phyloP scores from a whole-genome alignment of 192 early-diverging fungal species.

The Backusella sp. region DNA sequence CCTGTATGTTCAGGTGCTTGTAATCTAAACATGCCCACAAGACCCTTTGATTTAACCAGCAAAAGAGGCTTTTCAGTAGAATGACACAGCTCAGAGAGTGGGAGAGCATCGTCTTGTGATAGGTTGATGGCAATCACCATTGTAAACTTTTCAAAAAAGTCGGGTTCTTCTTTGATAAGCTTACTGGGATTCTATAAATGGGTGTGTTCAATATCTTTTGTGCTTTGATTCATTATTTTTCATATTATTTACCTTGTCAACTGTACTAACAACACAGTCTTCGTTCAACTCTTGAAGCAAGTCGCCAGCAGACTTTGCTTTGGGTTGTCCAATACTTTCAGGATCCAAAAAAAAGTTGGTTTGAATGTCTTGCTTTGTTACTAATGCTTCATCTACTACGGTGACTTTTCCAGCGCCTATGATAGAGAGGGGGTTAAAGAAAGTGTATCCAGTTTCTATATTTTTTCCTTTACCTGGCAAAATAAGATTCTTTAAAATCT shows the following conservation, averaged over 20 bases:
- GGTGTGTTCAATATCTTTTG: background rate
- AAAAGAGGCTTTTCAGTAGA: conserved; percentile 64
- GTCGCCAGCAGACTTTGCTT: conserved; percentile 60
- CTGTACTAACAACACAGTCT: conserved; percentile 66
- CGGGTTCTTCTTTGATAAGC: conserved; percentile 46
- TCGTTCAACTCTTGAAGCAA: conserved; percentile 86
- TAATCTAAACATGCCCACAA: conserved; percentile 74
- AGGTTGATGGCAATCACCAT: conserved; percentile 78
- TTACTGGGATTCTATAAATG: conserved; percentile 39
- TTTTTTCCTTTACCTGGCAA: conserved; percentile 72
- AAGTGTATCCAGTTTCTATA: background rate
- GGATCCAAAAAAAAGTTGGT: conserved; percentile 92
- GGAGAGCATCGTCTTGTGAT: conserved; percentile 48
- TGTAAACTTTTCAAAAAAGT: conserved; percentile 67
- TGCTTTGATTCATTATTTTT: background rate
- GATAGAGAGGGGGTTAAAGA: too few species aligned
- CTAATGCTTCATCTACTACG: conserved; percentile 72
- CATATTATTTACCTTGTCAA: conserved; percentile 53
- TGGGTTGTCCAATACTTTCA: conserved; percentile 59
- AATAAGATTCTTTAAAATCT: conserved; percentile 93
- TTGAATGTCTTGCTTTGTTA: conserved; percentile 69
- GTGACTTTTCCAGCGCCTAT: conserved; percentile 88
- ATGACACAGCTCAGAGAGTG: conserved; percentile 66
- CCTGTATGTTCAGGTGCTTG: conserved; percentile 75
- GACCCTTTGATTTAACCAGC: conserved; percentile 68